Percentiles rank a stretch among this genome's conserved stretches.
Evolutionary conservation across 2,329 filamentous ascomycete genomes (phyloP).

Genomic region (Beauveria scarabaeidicola): DNA sequence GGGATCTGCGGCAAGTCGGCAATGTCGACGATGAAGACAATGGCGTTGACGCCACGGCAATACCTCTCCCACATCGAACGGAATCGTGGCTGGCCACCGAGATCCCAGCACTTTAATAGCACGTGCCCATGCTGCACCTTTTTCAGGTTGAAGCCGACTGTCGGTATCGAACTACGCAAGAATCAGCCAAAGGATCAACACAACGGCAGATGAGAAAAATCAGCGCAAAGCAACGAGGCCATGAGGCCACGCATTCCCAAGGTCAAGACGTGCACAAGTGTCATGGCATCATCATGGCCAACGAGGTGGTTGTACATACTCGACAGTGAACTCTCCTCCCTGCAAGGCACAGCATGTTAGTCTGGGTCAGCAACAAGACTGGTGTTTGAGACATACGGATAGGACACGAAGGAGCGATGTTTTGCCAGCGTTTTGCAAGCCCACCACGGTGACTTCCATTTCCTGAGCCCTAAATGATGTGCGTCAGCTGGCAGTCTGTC

Average conservation of each 20-base stretch:
- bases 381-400: constrained; percentile 58
- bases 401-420: constrained; percentile 89
- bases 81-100: constrained; percentile 93
- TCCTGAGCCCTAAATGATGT: constrained; percentile 73
- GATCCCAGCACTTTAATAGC: constrained; percentile 97
- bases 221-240: not conserved
- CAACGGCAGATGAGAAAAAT: not conserved
- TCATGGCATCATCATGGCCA: not conserved
- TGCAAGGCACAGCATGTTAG: constrained; percentile 30
- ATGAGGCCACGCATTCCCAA: not conserved
- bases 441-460: constrained; percentile 99
- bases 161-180: constrained; percentile 79
- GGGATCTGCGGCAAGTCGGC: constrained; percentile 75
- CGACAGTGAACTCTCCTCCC: constrained; percentile 97
- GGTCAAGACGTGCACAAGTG: not conserved
- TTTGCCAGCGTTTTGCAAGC: constrained; percentile 95
- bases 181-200: constrained; percentile 27
- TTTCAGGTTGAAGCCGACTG: constrained; percentile 99
- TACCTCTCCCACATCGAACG: constrained; percentile 99
- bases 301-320: constrained; percentile 58
- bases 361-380: constrained; percentile 6
- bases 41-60: constrained; percentile 93
- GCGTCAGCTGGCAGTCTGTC: not conserved
- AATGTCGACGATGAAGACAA: constrained; percentile 97
- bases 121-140: constrained; percentile 96